These are phyloP conservation scores for Umbelopsis vinacea DNA, from an alignment of 192 early-diverging fungal species.

Conservation along the genomic window DNA sequence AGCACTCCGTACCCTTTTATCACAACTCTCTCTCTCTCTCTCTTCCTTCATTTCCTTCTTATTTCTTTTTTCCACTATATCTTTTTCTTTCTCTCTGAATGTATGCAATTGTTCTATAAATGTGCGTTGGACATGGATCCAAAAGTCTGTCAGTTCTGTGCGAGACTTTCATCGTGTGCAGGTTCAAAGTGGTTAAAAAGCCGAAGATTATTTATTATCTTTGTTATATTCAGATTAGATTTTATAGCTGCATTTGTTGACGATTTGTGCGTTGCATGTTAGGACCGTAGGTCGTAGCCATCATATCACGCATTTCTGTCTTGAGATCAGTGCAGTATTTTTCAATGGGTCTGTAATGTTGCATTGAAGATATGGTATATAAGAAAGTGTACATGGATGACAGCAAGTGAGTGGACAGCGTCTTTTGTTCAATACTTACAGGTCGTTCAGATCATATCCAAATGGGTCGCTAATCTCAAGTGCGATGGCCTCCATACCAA, in stretches of 20 bases:
- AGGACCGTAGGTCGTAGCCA: neutral
- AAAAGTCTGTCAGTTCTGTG: neutral
- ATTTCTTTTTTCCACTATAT: constrained; percentile 22
- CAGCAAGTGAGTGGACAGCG: neutral
- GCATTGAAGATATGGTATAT: too few relatives aligned
- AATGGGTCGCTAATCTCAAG: constrained; percentile 55
- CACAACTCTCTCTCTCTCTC: constrained; percentile 10
- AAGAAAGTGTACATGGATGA: too few relatives aligned
- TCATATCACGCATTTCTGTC: neutral
- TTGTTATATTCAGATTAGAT: neutral
- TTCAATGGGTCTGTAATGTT: neutral
- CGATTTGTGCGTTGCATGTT: neutral
- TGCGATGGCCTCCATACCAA: constrained; percentile 57
- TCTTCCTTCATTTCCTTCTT: constrained; percentile 23
- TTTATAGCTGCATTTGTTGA: neutral
- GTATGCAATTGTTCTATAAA: constrained; percentile 24
- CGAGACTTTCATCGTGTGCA: neutral
- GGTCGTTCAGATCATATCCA: constrained; percentile 56
- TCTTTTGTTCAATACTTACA: neutral
- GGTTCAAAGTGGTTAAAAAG: neutral
- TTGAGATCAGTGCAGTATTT: constrained; percentile 9
- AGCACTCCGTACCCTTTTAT: constrained; percentile 14
- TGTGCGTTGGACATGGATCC: constrained; percentile 17
- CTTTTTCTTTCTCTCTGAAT: neutral
- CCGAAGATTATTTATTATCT: too few relatives aligned